A percentile compares a stretch with the other conserved stretches of the same genome.
Evolutionary conservation across 495 filamentous ascomycete species (phyloP).

Genomic region (Tetracladium marchalianum): DNA sequence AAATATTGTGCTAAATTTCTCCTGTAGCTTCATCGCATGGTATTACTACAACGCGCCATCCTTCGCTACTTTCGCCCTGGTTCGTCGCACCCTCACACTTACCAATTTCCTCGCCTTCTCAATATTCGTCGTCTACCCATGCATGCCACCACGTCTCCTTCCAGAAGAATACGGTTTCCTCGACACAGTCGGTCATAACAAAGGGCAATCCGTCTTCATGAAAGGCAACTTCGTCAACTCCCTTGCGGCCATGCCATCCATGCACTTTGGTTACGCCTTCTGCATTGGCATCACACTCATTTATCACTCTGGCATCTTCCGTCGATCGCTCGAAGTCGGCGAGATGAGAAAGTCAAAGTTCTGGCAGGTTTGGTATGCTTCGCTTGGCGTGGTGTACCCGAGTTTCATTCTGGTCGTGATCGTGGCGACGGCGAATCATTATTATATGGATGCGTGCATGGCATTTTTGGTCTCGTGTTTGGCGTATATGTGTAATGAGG

Average conservation of each 20-base stretch:
- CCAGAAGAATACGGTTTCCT: constrained; percentile 50
- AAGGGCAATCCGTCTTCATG: constrained; percentile 50
- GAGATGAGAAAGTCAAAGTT: constrained; percentile 29
- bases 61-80: constrained; percentile 42
- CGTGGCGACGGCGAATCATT: constrained; percentile 58
- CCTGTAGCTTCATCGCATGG: constrained; percentile 51
- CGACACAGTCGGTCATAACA: constrained; percentile 52
- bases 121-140: constrained; percentile 53
- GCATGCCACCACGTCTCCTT: constrained; percentile 55
- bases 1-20: background rate
- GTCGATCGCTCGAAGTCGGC: constrained; percentile 32
- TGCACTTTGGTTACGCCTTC: constrained; percentile 52
- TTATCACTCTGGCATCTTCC: constrained; percentile 48
- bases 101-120: constrained; percentile 52
- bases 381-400: constrained; percentile 46
- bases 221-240: constrained; percentile 46
- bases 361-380: constrained; percentile 32
- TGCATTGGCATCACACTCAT: constrained; percentile 48
- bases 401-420: constrained; percentile 49
- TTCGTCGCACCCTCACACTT: constrained; percentile 52
- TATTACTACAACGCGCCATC: constrained; percentile 53
- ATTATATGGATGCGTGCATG: constrained; percentile 50
- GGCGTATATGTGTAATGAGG: constrained; percentile 37
- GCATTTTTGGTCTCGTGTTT: constrained; percentile 39
- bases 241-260: constrained; percentile 47